Evolutionary conservation across 495 filamentous ascomycete genomes (phyloP), one percentile per base, ranked within the genome.

Genomic region (Sordaria brevicollis): DNA sequence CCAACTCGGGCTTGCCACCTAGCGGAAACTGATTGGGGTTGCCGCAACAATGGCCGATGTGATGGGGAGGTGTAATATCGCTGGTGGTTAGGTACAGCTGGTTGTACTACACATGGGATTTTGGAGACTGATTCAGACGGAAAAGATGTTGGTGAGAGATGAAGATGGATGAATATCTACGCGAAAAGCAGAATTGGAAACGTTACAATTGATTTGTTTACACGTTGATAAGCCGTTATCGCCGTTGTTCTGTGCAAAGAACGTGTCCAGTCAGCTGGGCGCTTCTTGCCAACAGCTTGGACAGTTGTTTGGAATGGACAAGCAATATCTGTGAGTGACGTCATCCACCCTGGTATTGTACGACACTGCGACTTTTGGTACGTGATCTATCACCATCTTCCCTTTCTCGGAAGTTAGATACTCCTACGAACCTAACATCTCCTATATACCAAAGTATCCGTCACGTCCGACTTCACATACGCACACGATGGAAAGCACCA

Each of bases 11-110:
- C 4, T 19, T 83, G 69, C 78, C 74, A 8, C 68, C 75, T n/a
- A 83, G 81, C 65, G 79, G 79, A 36, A 83, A 83, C 66, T 76
- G 65, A 67, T 66, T 62, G 25, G 15, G 49, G 11, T 31, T 4
- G 25, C 17, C 1, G n/a, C n/a, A 0, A 62, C 0, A 3, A 29
- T 33, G 5, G 8, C 5, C 25, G 25, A 62, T 4, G 39, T 10
- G 21, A n/a, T 13, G 21, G 11, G 21, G 21, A 1, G 29, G 6
- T 0, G 2, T 29, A 57, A 2, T 4, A 15, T 29, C n/a, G n/a
- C n/a, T n/a, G n/a, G n/a, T n/a, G n/a, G n/a, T n/a, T n/a, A n/a
- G n/a, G n/a, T n/a, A n/a, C n/a, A n/a, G n/a, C n/a, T n/a, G n/a
- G n/a, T n/a, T n/a, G n/a, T n/a, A n/a, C n/a, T n/a, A n/a, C n/a